Evolutionary conservation across 176 grass and related monocot species (phyloP), one percentile per base, ranked within the genome.

Genomic region (Carex scoparia): DNA sequence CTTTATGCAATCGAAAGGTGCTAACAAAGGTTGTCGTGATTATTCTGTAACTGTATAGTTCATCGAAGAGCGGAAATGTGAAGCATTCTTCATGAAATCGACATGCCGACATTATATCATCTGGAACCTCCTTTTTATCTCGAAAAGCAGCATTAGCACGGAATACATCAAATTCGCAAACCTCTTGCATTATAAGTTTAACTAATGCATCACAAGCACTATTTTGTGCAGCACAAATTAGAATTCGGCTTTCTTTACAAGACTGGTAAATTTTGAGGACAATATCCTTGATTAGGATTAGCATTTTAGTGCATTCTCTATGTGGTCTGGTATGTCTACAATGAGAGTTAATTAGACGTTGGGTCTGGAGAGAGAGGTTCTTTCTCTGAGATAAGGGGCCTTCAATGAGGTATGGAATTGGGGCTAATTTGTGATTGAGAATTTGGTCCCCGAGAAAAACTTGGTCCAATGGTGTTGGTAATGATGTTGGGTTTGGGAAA

Each of bases 81-180:
- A 89, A 89, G 57, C 84, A 82, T 84, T 89, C 77, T 33, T 38
- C 11, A 30, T 82, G 44, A 11, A 28, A 86, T 37, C 44, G 37
- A 72, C 76, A 86, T 10, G 63, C 13, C 1, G 63, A 16, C 30
- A 72, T 51, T 56, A 89, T 82, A 58, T 89, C 87, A 32, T 74
- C 87, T 2, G 87, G 84, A 63, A 89, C 87, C 5, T 44, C 7
- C 7, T 59, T 5, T 69, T 7, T 48, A 5, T 89, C 77, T 3
- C 87, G 38, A 65, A 89, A 89, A 23, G 87, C 87, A 57, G 87
- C 87, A 85, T 89, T 85, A 23, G 87, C 87, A 57, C 84, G 75
- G 40, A 89, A 89, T 12, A 89, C 10, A 49, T 75, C 72, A 27
- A 9, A 63, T 56, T 76, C 11, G 10, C 37, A 54, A 54, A 82